Evolutionary conservation across 2,329 filamentous ascomycete genomes (phyloP).

Genomic region (Claviceps purpurea): DNA sequence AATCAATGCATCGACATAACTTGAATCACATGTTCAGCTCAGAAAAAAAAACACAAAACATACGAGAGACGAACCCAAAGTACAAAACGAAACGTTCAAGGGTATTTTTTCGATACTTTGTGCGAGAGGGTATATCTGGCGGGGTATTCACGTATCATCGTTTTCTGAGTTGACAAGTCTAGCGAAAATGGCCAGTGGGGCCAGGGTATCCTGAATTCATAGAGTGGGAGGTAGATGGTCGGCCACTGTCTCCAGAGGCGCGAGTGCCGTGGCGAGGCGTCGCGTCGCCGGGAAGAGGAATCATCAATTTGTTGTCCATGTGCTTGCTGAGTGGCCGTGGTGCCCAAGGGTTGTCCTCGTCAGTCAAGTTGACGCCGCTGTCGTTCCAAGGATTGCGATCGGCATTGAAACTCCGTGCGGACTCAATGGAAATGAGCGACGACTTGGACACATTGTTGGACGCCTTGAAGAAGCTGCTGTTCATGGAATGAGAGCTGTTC

Average conservation of each 20-base stretch:
- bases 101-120: slow-evolving; percentile 39
- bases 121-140: slow-evolving; percentile 53
- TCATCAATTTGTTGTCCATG: slow-evolving; percentile 47
- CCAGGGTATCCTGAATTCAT: slow-evolving; percentile 91
- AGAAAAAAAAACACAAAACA: not conserved
- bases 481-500: slow-evolving; percentile 78
- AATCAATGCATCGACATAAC: slow-evolving; percentile 8
- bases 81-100: slow-evolving; percentile 19
- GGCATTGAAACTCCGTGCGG: slow-evolving; percentile 74
- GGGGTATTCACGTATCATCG: slow-evolving; percentile 41
- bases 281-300: slow-evolving; percentile 63
- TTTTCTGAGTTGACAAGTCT: slow-evolving; percentile 39
- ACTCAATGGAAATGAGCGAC: slow-evolving; percentile 90
- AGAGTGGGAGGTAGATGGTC: slow-evolving; percentile 90
- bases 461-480: slow-evolving; percentile 80
- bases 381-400: slow-evolving; percentile 98
- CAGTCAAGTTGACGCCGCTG: slow-evolving; percentile 84
- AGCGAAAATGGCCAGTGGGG: slow-evolving; percentile 83
- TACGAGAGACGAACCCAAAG: not conserved
- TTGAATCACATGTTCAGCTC: slow-evolving; percentile 1
- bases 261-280: slow-evolving; percentile 75
- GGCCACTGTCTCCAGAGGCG: slow-evolving; percentile 80
- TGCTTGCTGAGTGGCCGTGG: slow-evolving; percentile 52
- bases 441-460: slow-evolving; percentile 86
- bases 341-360: slow-evolving; percentile 64